phyloP scores from a whole-genome alignment of 1,139 yeast genomes.

The Saccharomyces uvarum region DNA sequence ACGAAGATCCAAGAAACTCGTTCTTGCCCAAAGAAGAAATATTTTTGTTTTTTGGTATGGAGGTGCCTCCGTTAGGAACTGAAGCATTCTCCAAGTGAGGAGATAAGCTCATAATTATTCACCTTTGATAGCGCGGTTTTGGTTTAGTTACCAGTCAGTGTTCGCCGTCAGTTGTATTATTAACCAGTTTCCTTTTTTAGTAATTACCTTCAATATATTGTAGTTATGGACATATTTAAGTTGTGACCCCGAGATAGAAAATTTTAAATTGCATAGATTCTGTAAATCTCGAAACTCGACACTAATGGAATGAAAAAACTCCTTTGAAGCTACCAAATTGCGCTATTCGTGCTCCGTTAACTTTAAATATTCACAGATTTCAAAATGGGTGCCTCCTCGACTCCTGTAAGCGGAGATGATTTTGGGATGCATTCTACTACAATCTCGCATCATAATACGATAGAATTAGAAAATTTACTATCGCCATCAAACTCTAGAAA shows the following conservation, averaged over 20 bases:
- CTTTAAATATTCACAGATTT: background rate
- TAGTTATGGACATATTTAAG: background rate
- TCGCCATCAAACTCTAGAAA: background rate
- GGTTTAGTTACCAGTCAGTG: background rate
- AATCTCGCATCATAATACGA: background rate
- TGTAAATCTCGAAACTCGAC: background rate
- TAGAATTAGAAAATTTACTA: background rate
- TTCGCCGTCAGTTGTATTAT: background rate
- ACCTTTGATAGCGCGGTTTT: background rate
- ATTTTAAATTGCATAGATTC: background rate
- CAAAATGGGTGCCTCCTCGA: background rate
- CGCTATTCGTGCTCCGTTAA: no score
- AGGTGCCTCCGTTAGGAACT: background rate
- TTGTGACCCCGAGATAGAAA: background rate
- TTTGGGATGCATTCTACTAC: background rate
- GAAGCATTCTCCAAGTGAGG: background rate
- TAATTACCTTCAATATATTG: background rate
- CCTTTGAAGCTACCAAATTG: background rate
- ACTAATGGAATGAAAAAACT: background rate
- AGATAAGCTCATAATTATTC: background rate
- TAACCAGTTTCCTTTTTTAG: background rate
- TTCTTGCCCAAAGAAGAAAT: slow-evolving; percentile 8
- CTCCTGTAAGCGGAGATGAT: background rate
- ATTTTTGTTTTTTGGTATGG: slow-evolving; percentile 8
- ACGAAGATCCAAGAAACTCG: slow-evolving; percentile 9